Percentiles rank a stretch among this genome's conserved stretches.
phyloP scores from a whole-genome alignment of 108 stramenopile genomes.

The Aurantiochytrium sp. region DNA sequence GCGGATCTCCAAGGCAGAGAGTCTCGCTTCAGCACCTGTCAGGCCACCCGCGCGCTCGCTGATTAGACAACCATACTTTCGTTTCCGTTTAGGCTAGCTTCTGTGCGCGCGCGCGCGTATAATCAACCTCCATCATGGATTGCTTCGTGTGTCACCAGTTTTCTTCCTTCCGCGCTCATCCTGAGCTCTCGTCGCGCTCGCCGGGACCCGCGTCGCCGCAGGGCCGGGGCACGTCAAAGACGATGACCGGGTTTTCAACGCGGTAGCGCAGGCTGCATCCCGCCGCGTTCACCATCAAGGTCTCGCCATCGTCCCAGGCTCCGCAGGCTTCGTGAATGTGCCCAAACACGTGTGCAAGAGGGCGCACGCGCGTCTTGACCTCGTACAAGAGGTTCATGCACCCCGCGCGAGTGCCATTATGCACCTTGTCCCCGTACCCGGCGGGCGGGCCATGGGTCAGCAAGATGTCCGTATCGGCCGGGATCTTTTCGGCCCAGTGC shows the following conservation, averaged over 20 bases:
- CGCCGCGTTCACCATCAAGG: background rate
- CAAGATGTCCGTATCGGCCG: background rate
- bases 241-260: background rate
- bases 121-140: no score
- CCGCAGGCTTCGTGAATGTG: background rate
- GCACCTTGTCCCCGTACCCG: background rate
- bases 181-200: no score
- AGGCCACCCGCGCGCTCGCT: no score
- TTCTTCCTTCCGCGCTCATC: no score
- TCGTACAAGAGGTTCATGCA: background rate
- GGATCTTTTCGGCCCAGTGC: background rate
- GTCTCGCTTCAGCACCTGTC: no score
- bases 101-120: no score
- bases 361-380: background rate
- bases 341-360: background rate
- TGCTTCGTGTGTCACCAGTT: no score
- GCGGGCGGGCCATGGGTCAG: background rate
- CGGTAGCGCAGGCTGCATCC: background rate
- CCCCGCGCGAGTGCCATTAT: background rate
- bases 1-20: no score
- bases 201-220: background rate
- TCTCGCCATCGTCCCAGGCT: background rate
- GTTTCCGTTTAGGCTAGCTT: no score
- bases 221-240: background rate
- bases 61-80: no score